These are phyloP conservation scores for Strombidium stylifer DNA, from an alignment of 73 alveolate species.

Conservation along the genomic window DNA sequence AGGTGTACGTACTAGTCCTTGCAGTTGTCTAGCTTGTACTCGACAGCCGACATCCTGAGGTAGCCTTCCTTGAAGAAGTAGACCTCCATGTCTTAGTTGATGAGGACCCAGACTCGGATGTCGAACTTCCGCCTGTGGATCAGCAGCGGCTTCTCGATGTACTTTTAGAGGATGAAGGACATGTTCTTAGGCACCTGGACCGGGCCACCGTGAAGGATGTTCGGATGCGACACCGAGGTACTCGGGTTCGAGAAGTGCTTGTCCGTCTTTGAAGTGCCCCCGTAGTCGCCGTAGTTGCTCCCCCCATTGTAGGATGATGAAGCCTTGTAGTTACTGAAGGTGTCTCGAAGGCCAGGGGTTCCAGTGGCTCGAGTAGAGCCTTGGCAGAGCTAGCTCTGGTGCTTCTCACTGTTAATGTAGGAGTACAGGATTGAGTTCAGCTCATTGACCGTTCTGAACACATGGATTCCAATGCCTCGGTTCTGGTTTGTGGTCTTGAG, in stretches of 20 bases:
- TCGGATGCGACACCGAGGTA: no score
- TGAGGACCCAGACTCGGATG: slow-evolving; percentile 91
- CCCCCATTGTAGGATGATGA: not conserved
- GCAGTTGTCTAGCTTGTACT: slow-evolving; percentile 66
- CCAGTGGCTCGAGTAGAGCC: no score
- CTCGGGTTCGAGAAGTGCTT: no score
- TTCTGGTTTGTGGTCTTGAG: slow-evolving; percentile 69
- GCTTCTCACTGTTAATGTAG: no score
- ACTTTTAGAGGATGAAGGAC: slow-evolving; percentile 84
- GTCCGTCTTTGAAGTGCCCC: not conserved
- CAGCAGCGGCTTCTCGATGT: slow-evolving; percentile 91
- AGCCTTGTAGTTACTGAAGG: no score
- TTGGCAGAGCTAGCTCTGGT: no score
- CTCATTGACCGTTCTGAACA: slow-evolving; percentile 50
- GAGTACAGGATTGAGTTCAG: slow-evolving; percentile 9
- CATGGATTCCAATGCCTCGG: slow-evolving; percentile 76
- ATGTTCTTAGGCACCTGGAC: slow-evolving; percentile 32
- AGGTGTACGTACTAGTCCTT: slow-evolving; percentile 82
- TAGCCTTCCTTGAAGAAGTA: slow-evolving; percentile 88
- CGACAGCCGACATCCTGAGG: slow-evolving; percentile 76
- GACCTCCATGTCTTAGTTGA: slow-evolving; percentile 68
- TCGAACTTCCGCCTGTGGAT: slow-evolving; percentile 89
- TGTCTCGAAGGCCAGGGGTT: no score
- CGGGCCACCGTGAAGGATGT: no score
- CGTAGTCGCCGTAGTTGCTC: not conserved